These are phyloP conservation scores for Kazachstania sp. DNA, from an alignment of 1,139 yeast species.

Conservation along the genomic window DNA sequence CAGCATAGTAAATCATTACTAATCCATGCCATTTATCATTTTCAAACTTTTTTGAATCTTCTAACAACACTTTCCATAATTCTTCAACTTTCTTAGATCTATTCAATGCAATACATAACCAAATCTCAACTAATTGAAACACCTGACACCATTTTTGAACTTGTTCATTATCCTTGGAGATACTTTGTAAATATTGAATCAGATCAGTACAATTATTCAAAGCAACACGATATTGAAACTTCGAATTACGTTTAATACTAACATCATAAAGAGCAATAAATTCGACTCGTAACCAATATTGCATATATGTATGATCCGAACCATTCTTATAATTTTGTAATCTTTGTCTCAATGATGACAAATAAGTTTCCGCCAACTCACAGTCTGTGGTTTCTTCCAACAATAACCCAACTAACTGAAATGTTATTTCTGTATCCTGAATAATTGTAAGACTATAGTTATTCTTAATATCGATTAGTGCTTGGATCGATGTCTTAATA, in stretches of 20 bases:
- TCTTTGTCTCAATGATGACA: slow-evolving; percentile 21
- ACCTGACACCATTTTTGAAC: slow-evolving; percentile 14
- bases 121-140: slow-evolving; percentile 14
- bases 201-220: slow-evolving; percentile 19
- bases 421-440: slow-evolving; percentile 21
- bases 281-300: slow-evolving; percentile 20
- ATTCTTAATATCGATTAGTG: slow-evolving; percentile 16
- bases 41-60: neutral
- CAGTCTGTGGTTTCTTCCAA: slow-evolving; percentile 22
- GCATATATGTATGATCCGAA: slow-evolving; percentile 2
- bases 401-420: slow-evolving; percentile 19
- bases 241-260: slow-evolving; percentile 14
- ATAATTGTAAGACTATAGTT: slow-evolving; percentile 18
- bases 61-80: slow-evolving; percentile 5
- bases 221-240: slow-evolving; percentile 20
- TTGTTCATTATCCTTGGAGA: neutral
- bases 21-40: slow-evolving; percentile 6
- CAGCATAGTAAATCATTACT: slow-evolving; percentile 5
- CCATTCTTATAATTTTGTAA: slow-evolving; percentile 13
- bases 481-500: slow-evolving; percentile 18
- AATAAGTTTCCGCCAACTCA: slow-evolving; percentile 25
- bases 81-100: slow-evolving; percentile 9
- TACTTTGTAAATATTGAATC: slow-evolving; percentile 3
- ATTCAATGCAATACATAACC: slow-evolving; percentile 9
- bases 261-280: slow-evolving; percentile 18